These are phyloP conservation scores for Phaeosphaeriaceae sp. DNA, from an alignment of 2,329 filamentous ascomycete species.

Conservation along the genomic window DNA sequence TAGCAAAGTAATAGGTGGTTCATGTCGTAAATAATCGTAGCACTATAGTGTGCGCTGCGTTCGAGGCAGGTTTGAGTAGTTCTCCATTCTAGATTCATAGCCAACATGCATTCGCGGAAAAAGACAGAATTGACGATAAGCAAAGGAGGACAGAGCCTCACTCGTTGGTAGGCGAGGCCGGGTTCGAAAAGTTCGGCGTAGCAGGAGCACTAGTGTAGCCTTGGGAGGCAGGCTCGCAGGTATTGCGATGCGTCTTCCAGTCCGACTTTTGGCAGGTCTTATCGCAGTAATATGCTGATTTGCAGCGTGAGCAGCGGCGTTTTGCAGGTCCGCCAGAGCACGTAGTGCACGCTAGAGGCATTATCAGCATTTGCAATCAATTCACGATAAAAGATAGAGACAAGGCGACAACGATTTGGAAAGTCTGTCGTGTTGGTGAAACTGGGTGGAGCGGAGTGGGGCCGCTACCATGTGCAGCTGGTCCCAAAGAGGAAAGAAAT, in stretches of 20 bases:
- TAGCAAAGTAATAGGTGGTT: neutral
- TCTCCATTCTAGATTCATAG: neutral
- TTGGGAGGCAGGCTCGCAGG: slow-evolving; percentile 45
- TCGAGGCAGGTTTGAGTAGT: neutral
- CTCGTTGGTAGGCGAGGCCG: slow-evolving; percentile 30
- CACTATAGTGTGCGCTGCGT: neutral
- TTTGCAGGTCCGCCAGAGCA: slow-evolving; percentile 30
- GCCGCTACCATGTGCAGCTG: slow-evolving; percentile 17
- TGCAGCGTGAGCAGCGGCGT: slow-evolving; percentile 57
- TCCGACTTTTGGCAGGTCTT: slow-evolving; percentile 59
- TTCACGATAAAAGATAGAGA: neutral
- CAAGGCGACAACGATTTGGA: neutral
- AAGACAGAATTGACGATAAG: no score
- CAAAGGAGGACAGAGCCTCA: slow-evolving; percentile 12
- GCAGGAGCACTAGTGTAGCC: slow-evolving; percentile 26
- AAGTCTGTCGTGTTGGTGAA: slow-evolving; percentile 3
- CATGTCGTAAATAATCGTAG: neutral
- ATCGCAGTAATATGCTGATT: slow-evolving; percentile 58
- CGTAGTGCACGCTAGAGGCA: slow-evolving; percentile 29
- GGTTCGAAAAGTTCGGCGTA: slow-evolving; percentile 37
- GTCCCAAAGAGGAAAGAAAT: slow-evolving; percentile 21
- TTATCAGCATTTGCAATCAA: neutral
- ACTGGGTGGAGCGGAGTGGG: slow-evolving; percentile 20
- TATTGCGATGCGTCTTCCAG: slow-evolving; percentile 59
- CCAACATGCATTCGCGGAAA: slow-evolving; percentile 1